These are phyloP conservation scores for Ophiostoma piceae DNA, from an alignment of 2,329 filamentous ascomycete genomes.

Conservation along the genomic window DNA sequence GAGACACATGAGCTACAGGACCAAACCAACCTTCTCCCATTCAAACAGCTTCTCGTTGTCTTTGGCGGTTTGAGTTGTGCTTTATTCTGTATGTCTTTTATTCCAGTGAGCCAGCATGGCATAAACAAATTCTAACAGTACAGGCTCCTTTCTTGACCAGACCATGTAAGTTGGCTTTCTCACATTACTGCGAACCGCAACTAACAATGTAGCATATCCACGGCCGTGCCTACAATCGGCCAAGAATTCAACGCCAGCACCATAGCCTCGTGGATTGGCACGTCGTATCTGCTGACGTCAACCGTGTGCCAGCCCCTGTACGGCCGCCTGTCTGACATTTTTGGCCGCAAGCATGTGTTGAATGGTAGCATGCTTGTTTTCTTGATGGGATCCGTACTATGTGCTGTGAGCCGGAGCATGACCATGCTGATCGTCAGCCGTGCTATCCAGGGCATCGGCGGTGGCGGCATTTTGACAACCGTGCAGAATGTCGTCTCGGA, in stretches of 20 bases:
- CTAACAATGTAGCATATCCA: neutral
- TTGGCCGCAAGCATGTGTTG: conserved; percentile 22
- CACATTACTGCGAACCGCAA: neutral
- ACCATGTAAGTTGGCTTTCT: neutral
- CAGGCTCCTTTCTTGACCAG: neutral
- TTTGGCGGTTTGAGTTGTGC: neutral
- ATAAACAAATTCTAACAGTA: neutral
- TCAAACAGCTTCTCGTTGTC: neutral
- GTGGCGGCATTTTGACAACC: conserved; percentile 25
- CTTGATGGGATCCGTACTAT: conserved; percentile 25
- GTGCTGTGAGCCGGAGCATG: conserved; percentile 23
- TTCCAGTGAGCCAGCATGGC: neutral
- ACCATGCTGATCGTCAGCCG: conserved; percentile 26
- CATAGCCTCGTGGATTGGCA: conserved; percentile 21
- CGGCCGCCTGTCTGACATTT: conserved; percentile 21
- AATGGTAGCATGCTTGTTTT: conserved; percentile 23
- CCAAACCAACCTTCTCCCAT: neutral
- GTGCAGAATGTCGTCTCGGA: conserved; percentile 24
- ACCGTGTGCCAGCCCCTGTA: conserved; percentile 21
- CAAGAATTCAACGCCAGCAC: conserved; percentile 15
- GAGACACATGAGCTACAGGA: neutral
- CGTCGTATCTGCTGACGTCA: conserved; percentile 18
- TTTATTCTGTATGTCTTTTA: neutral
- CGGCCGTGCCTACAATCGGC: conserved; percentile 6
- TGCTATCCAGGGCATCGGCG: conserved; percentile 24